A percentile compares a stretch with the other conserved stretches of the same genome.
These are phyloP conservation scores for Sugiyamaella paludigena DNA, from an alignment of 1,139 yeast species.

Conservation along the genomic window DNA sequence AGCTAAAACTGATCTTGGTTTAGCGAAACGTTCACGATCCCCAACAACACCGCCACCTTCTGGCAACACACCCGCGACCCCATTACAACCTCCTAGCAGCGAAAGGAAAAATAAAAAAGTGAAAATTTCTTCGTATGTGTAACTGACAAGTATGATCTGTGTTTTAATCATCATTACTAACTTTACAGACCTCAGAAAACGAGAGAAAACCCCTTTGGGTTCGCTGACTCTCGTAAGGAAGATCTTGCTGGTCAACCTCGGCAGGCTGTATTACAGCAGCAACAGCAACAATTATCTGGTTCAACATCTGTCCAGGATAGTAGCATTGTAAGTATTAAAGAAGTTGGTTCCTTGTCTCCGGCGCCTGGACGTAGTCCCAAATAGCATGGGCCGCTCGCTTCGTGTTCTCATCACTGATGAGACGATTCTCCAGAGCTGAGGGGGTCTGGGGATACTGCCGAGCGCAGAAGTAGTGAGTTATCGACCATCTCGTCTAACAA, in stretches of 20 bases:
- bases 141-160: no score
- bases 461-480: no score
- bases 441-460: no score
- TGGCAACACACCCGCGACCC: background rate
- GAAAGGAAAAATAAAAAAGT: slow-evolving; percentile 25
- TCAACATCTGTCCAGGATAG: background rate
- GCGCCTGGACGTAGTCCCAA: no score
- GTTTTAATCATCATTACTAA: slow-evolving; percentile 2
- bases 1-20: slow-evolving; percentile 23
- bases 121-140: slow-evolving; percentile 19
- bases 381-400: no score
- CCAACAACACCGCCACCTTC: slow-evolving; percentile 8
- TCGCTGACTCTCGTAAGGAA: slow-evolving; percentile 14
- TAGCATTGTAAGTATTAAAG: slow-evolving; percentile 8
- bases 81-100: slow-evolving; percentile 3
- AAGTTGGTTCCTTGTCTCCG: no score
- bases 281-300: slow-evolving; percentile 2
- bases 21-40: slow-evolving; percentile 8
- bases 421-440: no score
- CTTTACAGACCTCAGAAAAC: slow-evolving; percentile 20
- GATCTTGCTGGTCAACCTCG: slow-evolving; percentile 16
- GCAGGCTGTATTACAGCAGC: slow-evolving; percentile 16
- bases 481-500: background rate
- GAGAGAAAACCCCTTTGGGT: slow-evolving; percentile 22
- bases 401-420: no score